Percentiles rank a stretch among this genome's conserved stretches.
Conservation (phyloP, 495 filamentous ascomycete species). For the Penicillium canescens region DNA sequence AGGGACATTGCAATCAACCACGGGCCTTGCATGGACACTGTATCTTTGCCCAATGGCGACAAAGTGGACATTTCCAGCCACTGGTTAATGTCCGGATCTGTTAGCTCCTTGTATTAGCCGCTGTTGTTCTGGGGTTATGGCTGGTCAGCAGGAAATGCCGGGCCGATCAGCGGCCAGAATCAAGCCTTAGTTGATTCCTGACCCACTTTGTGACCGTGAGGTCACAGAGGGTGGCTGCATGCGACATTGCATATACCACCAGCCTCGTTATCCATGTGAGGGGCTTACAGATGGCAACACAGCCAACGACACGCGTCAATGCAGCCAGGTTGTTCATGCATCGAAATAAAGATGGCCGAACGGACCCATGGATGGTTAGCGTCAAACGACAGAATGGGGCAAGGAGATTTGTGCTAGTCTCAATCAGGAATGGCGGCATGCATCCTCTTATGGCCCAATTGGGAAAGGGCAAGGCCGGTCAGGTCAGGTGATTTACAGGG, state of each 20-base stretch:
- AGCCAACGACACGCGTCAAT: background rate
- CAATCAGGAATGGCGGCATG: background rate
- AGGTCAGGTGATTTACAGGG: background rate
- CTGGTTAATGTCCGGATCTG: conserved; percentile 3
- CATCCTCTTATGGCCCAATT: background rate
- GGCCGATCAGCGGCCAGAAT: conserved; percentile 23
- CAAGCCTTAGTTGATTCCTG: conserved; percentile 22
- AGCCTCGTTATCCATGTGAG: background rate
- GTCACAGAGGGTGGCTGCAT: background rate
- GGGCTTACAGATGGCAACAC: background rate
- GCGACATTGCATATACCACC: background rate
- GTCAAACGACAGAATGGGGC: background rate
- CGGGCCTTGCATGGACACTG: conserved; percentile 6
- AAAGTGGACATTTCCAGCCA: conserved; percentile 1
- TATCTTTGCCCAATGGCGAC: conserved; percentile 12
- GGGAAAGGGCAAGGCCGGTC: background rate
- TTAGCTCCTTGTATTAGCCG: conserved; percentile 11
- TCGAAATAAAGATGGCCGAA: conserved; percentile 3
- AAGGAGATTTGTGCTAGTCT: background rate
- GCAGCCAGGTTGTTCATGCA: background rate
- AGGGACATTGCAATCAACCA: conserved; percentile 15
- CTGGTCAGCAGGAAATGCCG: conserved; percentile 20
- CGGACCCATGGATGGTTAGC: background rate
- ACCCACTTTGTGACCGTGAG: conserved; percentile 16
- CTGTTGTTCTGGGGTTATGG: conserved; percentile 9